These are phyloP conservation scores for Picea glauca DNA, from an alignment of 75 land plant genomes.

Conservation along the genomic window DNA sequence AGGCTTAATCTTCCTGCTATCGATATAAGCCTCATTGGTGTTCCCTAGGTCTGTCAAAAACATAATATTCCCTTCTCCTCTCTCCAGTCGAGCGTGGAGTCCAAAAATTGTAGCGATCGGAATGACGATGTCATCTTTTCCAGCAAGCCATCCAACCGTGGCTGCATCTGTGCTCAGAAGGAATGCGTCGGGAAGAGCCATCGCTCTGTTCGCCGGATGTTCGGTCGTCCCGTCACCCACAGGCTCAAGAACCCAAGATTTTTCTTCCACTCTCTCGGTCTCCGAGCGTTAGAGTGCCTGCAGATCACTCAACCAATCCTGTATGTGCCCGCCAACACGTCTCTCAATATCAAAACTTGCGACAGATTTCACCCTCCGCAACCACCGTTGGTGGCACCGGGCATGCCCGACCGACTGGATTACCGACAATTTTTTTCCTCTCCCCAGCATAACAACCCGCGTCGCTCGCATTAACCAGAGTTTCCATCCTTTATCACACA, in stretches of 20 bases:
- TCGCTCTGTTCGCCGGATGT: conserved; percentile 19
- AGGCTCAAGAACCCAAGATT: background rate
- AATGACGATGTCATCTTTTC: conserved; percentile 35
- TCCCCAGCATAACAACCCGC: background rate
- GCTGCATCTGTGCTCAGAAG: conserved; percentile 27
- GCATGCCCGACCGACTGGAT: background rate
- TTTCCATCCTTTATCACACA: background rate
- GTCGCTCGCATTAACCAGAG: background rate
- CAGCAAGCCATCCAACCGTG: conserved; percentile 36
- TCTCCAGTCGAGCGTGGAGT: conserved; percentile 44
- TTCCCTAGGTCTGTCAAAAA: conserved; percentile 40
- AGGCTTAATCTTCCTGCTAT: conserved; percentile 26
- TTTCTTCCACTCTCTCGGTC: background rate
- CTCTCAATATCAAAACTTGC: background rate
- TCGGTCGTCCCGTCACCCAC: conserved; percentile 17
- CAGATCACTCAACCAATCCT: background rate
- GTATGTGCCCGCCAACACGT: background rate
- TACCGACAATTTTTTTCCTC: background rate
- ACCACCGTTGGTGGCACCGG: background rate
- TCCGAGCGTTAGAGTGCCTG: background rate
- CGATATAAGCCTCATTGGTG: conserved; percentile 40
- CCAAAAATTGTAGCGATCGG: conserved; percentile 41
- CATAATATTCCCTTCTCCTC: conserved; percentile 19
- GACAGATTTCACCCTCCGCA: background rate
- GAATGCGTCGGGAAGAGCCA: conserved; percentile 31